A percentile compares a stretch with the other conserved stretches of the same genome.
Evolutionary conservation across 2,329 filamentous ascomycete genomes (phyloP).

Genomic region (Aureobasidium sp.): DNA sequence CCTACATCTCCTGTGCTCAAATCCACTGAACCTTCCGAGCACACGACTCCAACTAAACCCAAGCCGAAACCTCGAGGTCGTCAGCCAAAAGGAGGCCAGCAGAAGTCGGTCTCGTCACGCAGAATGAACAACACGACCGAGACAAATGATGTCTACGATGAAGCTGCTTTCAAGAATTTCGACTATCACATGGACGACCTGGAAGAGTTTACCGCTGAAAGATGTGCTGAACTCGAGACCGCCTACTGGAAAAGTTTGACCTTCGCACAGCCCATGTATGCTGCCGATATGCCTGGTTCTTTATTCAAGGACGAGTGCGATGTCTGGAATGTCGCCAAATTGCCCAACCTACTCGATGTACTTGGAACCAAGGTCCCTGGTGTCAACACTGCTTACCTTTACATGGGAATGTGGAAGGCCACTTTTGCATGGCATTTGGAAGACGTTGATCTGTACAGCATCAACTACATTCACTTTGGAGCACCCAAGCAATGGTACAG

Average conservation of each 20-base stretch:
- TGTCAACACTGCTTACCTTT: constrained; percentile 96
- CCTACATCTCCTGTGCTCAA: constrained; percentile 38
- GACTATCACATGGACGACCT: constrained; percentile 79
- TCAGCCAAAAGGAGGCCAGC: constrained; percentile 53
- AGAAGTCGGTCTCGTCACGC: constrained; percentile 72
- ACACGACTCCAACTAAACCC: constrained; percentile 33
- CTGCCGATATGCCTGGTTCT: constrained; percentile 91
- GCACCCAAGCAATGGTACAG: constrained; percentile 99
- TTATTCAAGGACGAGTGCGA: constrained; percentile 82
- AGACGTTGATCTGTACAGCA: constrained; percentile 97
- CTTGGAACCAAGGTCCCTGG: constrained; percentile 92
- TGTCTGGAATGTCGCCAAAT: constrained; percentile 88
- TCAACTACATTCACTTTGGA: constrained; percentile 98
- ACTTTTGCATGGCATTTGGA: constrained; percentile 99
- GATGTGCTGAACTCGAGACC: constrained; percentile 89
- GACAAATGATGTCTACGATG: constrained; percentile 71
- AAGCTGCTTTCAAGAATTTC: constrained; percentile 83
- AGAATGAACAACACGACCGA: constrained; percentile 80
- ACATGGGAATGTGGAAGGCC: constrained; percentile 99
- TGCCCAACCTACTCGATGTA: constrained; percentile 88
- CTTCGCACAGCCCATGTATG: constrained; percentile 90
- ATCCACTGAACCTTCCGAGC: constrained; percentile 43
- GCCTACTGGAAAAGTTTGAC: constrained; percentile 97
- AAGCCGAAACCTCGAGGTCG: constrained; percentile 30
- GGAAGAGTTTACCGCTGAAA: constrained; percentile 81